Evolutionary conservation across 371 early-diverging fungal genomes (phyloP), one percentile per base, ranked within the genome.

Genomic region (Apophysomyces ossiformis): DNA sequence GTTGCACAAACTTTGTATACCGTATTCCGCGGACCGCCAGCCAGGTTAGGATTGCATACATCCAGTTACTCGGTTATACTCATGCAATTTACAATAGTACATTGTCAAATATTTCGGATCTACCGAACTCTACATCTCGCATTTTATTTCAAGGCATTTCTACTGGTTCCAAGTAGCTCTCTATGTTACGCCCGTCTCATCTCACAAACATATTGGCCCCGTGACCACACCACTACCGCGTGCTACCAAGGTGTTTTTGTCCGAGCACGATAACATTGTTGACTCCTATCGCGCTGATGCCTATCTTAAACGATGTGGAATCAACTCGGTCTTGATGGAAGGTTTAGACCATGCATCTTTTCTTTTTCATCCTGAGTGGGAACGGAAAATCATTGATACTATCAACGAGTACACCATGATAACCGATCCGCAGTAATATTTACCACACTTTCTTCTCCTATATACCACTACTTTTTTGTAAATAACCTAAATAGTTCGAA

Each of bases 1-100:
- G 71, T 44, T 89, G 90, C 38, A 77, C 78, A 56, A 90, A 90
- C 60, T 92, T 92, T 76, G 89, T 89, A 6, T 86, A 89, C 65
- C 77, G 91, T 16, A 67, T 74, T 1, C 92, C 92, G 0, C 74
- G 74, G 13, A 82, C 82, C 6, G 89, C 90, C 9, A 84, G 83
- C 62, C 82, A 92, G 75, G 78, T 78, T 71, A 68, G 39, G 13
- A 37, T 12, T 5, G 15, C 54, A 50, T 21, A 18, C 21, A 50
- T 21, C 21, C 21, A 9, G 54, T 5, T 21, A 50, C n/a, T 18
- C 41, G 41, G 41, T 9, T 50, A 5, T 45, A n/a, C 13, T 18
- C 47, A 47, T 47, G 21, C n/a, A 50, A 4, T 21, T 8, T 21
- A 9, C 44, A 41, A 18, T 67, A 81, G 75, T 76, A 83, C 37